Evolutionary conservation across 2,329 filamentous ascomycete genomes (phyloP), one percentile per base, ranked within the genome.

Genomic region (Phyllosticta ampelicida): DNA sequence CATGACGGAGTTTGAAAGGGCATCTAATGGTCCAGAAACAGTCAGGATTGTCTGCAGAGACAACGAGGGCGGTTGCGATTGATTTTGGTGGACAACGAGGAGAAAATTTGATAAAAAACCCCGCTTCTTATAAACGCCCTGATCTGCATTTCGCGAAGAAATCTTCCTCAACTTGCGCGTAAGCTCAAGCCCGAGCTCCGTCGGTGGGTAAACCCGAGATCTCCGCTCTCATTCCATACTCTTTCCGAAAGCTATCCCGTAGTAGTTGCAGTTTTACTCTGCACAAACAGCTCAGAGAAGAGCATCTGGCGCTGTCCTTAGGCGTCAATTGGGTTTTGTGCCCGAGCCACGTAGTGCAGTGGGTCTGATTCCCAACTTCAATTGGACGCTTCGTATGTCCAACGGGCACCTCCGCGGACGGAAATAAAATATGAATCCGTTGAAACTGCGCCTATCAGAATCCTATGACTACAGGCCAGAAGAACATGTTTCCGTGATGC

Each of bases 141-240:
- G 49, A 51, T 20, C 55, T 51, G 53, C 44, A 20, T 20, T 30
- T 58, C 55, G 51, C 51, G 11, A 21, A 23, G 21, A 58, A 58
- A 53, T 53, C 48, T 50, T 48, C 18, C 50, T n/a, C 10, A 26
- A 44, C 53, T 20, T 23, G 44, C 50, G 52, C 21, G 30, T 29
- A 44, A n/a, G 8, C 16, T 20, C 16, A 23, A 13, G 55, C 23
- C 55, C 55, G 55, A 58, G 55, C 55, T 51, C 23, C 50, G 55
- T 30, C 50, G 29, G 55, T 28, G 29, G 55, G 29, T 52, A 21
- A 26, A 51, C 30, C 55, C 55, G 51, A 48, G 55, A 58, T 58
- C 51, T 58, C 55, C 51, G 55, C 51, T 53, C 51, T 18, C 30
- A 49, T 20, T 16, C 55, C 55, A 58, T 23, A 36, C 55, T 58